Conservation (phyloP, 768 basidiomycete species). For the Rhizopogon vulgaris region DNA sequence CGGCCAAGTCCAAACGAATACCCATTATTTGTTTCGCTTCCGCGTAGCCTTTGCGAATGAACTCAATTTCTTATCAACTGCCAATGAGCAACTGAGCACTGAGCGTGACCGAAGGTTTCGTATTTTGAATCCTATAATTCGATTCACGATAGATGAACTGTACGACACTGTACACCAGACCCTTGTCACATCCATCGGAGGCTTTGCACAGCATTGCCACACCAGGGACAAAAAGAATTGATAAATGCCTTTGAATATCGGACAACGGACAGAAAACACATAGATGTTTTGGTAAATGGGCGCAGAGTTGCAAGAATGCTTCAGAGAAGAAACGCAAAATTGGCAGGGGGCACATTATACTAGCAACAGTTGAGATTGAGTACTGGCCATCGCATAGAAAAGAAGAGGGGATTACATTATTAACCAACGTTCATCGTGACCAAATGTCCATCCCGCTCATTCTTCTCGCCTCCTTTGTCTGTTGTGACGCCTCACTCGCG, state of each 20-base stretch:
- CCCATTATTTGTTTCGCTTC: background rate
- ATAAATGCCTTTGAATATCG: slow-evolving; percentile 1
- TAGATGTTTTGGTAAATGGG: slow-evolving; percentile 15
- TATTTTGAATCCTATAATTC: background rate
- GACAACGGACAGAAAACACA: background rate
- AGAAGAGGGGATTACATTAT: slow-evolving; percentile 7
- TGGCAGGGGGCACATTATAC: background rate
- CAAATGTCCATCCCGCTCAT: slow-evolving; percentile 67
- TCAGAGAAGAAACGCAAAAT: background rate
- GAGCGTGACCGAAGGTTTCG: background rate
- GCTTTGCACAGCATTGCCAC: background rate
- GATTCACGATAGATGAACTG: background rate
- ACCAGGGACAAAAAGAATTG: background rate
- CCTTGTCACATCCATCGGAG: background rate
- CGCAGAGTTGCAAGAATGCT: slow-evolving; percentile 9
- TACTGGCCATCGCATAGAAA: slow-evolving; percentile 3
- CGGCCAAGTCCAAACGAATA: background rate
- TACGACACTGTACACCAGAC: background rate
- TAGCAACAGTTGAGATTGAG: background rate
- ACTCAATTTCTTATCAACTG: slow-evolving; percentile 1
- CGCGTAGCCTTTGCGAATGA: background rate
- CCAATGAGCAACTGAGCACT: too few relatives aligned
- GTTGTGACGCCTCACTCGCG: slow-evolving; percentile 34
- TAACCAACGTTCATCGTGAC: slow-evolving; percentile 49
- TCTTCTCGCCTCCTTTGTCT: slow-evolving; percentile 52